Evolutionary conservation across 148 eudicot genomes (phyloP), one percentile per base, ranked within the genome.

Genomic region (Chenopodium berlandieri): DNA sequence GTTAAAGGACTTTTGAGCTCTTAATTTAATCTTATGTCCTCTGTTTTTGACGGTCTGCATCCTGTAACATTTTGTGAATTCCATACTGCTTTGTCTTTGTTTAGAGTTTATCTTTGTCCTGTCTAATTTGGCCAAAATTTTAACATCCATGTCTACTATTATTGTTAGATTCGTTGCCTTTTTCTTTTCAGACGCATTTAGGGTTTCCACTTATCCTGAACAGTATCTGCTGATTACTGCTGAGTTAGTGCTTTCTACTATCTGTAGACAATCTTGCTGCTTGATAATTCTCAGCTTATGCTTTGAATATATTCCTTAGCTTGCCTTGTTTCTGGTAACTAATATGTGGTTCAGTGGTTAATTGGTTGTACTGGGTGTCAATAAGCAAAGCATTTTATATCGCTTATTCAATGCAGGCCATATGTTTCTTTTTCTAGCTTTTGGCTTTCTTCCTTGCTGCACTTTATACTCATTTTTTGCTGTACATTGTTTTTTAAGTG

Each of bases 401-500:
- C 1, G 19, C 56, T 44, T 44, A 73, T 14, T 74, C 77, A 74
- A 48, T 74, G 37, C 77, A 74, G 77, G 62, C 71, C 19, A 58
- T 54, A 27, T 71, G 65, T 58, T 71, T 40, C 76, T 34, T 71
- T 37, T 46, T 62, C 46, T 79, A 25, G 30, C n/a, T 79, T 64
- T 73, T 80, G 58, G 46, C 52, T 80, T 12, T 80, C 77, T 5
- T 25, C 58, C 44, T 71, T 52, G 65, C 22, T 25, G 64, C n/a
- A 48, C 31, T 81, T 62, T 74, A 50, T 4, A 12, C 13, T 16
- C 77, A 9, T 31, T 77, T 75, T 81, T 74, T 32, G 65, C 31
- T 13, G 54, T 54, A n/a, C 40, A 19, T 65, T 75, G 71, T 31
- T 16, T 75, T 32, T 27, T 81, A 81, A 62, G 25, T 73, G 82